Percentiles rank a stretch among this genome's conserved stretches.
phyloP scores from a whole-genome alignment of 768 basidiomycete species.

The Dioszegia aurantiaca region DNA sequence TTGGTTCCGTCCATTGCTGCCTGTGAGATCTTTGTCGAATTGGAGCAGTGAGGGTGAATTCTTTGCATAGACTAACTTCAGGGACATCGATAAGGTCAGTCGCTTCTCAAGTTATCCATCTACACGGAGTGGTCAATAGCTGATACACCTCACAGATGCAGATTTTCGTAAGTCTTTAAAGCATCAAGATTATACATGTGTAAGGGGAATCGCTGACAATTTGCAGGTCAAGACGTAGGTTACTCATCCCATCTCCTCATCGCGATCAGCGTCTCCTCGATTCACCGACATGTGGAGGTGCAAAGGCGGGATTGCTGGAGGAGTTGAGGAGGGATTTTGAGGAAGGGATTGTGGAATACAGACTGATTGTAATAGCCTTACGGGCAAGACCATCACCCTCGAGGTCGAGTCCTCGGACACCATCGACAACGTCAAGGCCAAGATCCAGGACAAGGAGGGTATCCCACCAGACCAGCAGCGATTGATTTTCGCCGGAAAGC shows the following conservation, averaged over 20 bases:
- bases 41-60: too few relatives aligned
- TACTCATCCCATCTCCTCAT: background rate
- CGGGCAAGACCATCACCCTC: slow-evolving; percentile 71
- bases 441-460: slow-evolving; percentile 56
- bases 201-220: slow-evolving; percentile 6
- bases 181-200: background rate
- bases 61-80: background rate
- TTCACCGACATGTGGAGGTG: too few relatives aligned
- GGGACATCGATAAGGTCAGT: slow-evolving; percentile 12
- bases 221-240: slow-evolving; percentile 42
- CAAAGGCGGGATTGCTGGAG: too few relatives aligned
- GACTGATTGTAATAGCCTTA: slow-evolving; percentile 53
- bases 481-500: slow-evolving; percentile 58
- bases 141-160: slow-evolving; percentile 31
- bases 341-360: background rate
- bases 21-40: too few relatives aligned
- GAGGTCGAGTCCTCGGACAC: slow-evolving; percentile 57
- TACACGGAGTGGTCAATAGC: background rate
- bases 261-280: background rate
- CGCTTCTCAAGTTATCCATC: background rate
- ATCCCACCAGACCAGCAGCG: slow-evolving; percentile 56
- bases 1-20: too few relatives aligned
- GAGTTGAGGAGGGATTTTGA: background rate
- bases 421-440: slow-evolving; percentile 56
- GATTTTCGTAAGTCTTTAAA: slow-evolving; percentile 42